A percentile compares a stretch with the other conserved stretches of the same genome.
phyloP scores from a whole-genome alignment of 192 early-diverging fungal genomes.

The Pecoramyces ruminantium region DNA sequence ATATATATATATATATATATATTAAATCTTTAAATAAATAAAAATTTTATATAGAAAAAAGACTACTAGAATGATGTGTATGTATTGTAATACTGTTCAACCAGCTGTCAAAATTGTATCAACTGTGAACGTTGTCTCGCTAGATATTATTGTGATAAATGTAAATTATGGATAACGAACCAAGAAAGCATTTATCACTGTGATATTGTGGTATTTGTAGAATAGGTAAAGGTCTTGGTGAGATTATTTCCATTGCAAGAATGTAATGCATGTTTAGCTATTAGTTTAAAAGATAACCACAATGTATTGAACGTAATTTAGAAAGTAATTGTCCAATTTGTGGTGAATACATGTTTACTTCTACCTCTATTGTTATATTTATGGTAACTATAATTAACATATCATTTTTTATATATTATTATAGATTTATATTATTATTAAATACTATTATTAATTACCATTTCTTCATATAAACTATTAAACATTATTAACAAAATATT shows the following conservation, averaged over 20 bases:
- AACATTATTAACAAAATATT: no score
- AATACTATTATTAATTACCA: no score
- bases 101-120: slow-evolving; percentile 52
- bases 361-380: slow-evolving; percentile 58
- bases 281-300: slow-evolving; percentile 53
- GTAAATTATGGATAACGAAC: slow-evolving; percentile 81
- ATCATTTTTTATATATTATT: no score
- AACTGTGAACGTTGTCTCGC: slow-evolving; percentile 52
- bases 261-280: slow-evolving; percentile 81
- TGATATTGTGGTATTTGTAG: slow-evolving; percentile 82
- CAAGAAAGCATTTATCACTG: slow-evolving; percentile 82
- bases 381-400: slow-evolving; percentile 42
- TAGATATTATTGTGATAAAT: slow-evolving; percentile 70
- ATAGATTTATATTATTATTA: no score
- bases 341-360: slow-evolving; percentile 87
- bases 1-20: not conserved
- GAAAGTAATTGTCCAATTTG: slow-evolving; percentile 93
- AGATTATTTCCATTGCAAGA: slow-evolving; percentile 84
- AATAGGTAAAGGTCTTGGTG: slow-evolving; percentile 55
- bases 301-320: slow-evolving; percentile 78
- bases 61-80: slow-evolving; percentile 76
- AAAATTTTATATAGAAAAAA: slow-evolving; percentile 36
- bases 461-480: no score
- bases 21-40: not conserved
- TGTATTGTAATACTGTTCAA: slow-evolving; percentile 72